phyloP scores from a whole-genome alignment of 108 stramenopile species.

The Cyclotella cryptica region DNA sequence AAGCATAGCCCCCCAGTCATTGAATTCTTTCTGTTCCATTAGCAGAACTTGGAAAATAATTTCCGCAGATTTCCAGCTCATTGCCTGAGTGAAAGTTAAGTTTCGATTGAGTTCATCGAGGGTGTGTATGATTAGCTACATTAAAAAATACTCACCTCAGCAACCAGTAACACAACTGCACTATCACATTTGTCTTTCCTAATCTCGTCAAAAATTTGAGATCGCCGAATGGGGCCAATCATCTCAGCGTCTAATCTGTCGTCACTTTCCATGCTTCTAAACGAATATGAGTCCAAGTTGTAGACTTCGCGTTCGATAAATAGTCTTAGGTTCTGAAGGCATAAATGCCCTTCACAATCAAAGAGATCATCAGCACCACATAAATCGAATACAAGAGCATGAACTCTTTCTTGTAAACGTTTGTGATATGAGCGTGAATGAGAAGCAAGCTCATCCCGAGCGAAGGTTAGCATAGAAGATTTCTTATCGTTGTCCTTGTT shows the following conservation, averaged over 20 bases:
- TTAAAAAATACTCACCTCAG: constrained; percentile 24
- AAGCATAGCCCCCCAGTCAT: constrained; percentile 86
- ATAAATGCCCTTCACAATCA: constrained; percentile 48
- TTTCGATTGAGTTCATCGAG: not conserved
- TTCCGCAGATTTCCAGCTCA: constrained; percentile 59
- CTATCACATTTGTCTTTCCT: constrained; percentile 68
- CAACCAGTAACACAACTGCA: constrained; percentile 52
- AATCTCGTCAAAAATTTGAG: constrained; percentile 61
- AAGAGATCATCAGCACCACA: constrained; percentile 65
- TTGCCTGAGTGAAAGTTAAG: constrained; percentile 36
- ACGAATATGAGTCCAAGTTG: constrained; percentile 63
- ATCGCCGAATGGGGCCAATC: constrained; percentile 62
- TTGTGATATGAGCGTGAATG: constrained; percentile 62
- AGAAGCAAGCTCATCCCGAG: constrained; percentile 78
- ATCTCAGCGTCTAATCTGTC: constrained; percentile 67
- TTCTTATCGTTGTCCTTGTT: constrained; percentile 24
- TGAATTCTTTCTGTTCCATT: constrained; percentile 61
- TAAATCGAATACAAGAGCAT: constrained; percentile 58
- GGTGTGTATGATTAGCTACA: not conserved
- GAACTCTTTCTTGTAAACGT: constrained; percentile 53
- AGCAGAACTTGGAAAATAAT: constrained; percentile 64
- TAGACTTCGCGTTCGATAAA: constrained; percentile 75
- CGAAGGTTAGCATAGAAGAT: constrained; percentile 72
- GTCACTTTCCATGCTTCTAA: constrained; percentile 65
- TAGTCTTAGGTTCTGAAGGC: constrained; percentile 66